Evolutionary conservation across 2,329 filamentous ascomycete species (phyloP).

Genomic region (Verticillium longisporum): DNA sequence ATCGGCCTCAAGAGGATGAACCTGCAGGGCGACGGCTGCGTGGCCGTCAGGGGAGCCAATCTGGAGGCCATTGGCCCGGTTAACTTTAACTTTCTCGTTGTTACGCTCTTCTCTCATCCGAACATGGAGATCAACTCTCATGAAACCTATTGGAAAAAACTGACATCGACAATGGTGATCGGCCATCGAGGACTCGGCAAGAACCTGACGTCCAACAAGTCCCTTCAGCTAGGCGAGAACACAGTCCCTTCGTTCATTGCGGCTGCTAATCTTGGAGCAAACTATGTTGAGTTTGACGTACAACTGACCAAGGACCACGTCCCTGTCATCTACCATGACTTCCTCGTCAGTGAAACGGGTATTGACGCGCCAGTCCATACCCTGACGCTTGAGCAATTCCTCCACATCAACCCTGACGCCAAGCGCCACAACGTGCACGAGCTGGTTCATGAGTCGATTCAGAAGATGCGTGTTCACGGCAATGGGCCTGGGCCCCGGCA

Average conservation of each 20-base stretch:
- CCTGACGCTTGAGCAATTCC: conserved; percentile 88
- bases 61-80: conserved; percentile 90
- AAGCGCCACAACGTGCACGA: conserved; percentile 10
- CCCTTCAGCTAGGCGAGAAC: conserved; percentile 92
- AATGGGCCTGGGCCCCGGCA: conserved; percentile 24
- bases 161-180: conserved; percentile 79
- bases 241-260: conserved; percentile 94
- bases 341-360: conserved; percentile 93
- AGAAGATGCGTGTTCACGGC: background rate
- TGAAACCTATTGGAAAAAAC: conserved; percentile 94
- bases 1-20: conserved; percentile 84
- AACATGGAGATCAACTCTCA: conserved; percentile 88
- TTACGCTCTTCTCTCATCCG: conserved; percentile 89
- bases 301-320: conserved; percentile 98
- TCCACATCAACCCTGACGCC: conserved; percentile 67
- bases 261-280: conserved; percentile 82
- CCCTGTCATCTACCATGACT: conserved; percentile 97
- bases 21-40: conserved; percentile 83
- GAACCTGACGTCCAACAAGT: conserved; percentile 76
- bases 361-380: conserved; percentile 96
- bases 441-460: background rate
- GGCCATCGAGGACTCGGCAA: conserved; percentile 76
- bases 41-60: conserved; percentile 80
- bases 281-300: conserved; percentile 75
- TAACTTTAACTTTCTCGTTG: conserved; percentile 94